Percentiles rank a stretch among this genome's conserved stretches.
Evolutionary conservation across 2,329 filamentous ascomycete species (phyloP).

Genomic region (Pseudogymnoascus sp.): DNA sequence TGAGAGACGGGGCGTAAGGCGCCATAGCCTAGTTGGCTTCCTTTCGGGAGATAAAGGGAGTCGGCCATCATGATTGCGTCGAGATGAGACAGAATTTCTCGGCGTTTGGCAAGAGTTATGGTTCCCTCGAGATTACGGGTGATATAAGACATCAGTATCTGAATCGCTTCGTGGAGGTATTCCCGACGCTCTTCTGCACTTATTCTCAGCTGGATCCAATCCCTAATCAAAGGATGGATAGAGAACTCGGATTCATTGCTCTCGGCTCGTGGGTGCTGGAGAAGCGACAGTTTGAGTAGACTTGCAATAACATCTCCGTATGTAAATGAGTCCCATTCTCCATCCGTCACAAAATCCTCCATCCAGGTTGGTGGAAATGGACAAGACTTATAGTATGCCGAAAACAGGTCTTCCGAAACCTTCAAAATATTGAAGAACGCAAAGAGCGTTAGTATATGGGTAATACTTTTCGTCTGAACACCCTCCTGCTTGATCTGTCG

Average conservation of each 20-base stretch:
- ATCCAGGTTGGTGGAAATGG: neutral
- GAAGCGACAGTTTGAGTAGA: slow-evolving; percentile 17
- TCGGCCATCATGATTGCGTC: neutral
- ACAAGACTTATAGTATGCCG: slow-evolving; percentile 4
- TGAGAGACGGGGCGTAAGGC: neutral
- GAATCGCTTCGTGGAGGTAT: slow-evolving; percentile 1
- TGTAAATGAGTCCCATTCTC: slow-evolving; percentile 16
- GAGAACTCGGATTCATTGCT: slow-evolving; percentile 13
- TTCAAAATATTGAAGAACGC: slow-evolving; percentile 19
- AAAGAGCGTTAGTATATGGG: slow-evolving; percentile 17
- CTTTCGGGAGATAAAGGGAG: neutral
- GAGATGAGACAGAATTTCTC: neutral
- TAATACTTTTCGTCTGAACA: slow-evolving; percentile 3
- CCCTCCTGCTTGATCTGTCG: slow-evolving; percentile 14
- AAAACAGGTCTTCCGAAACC: slow-evolving; percentile 21
- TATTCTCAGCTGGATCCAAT: slow-evolving; percentile 18
- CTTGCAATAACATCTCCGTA: slow-evolving; percentile 14
- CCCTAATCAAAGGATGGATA: slow-evolving; percentile 19
- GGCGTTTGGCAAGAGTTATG: neutral
- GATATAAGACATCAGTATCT: neutral
- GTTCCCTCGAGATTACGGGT: neutral
- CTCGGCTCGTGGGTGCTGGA: slow-evolving; percentile 13
- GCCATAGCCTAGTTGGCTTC: neutral
- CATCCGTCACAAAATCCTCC: slow-evolving; percentile 13
- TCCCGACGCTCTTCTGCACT: neutral